Evolutionary conservation across 1,284 basidiomycete species (phyloP).

Genomic region (Cutaneotrichosporon dermatis): DNA sequence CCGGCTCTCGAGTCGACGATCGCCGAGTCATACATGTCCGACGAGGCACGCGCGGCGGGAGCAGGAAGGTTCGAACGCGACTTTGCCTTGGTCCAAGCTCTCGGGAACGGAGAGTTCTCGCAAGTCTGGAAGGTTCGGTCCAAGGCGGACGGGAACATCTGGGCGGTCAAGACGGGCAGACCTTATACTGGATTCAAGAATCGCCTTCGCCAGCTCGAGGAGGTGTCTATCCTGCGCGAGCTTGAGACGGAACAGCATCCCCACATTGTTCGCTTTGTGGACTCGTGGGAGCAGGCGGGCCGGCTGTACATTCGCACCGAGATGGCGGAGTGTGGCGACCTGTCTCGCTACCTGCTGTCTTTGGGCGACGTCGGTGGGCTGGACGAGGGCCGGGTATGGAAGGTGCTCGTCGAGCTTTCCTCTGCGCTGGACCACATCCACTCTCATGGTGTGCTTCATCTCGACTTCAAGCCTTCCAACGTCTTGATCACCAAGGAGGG

Average conservation of each 20-base stretch:
- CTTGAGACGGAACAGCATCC: conserved; percentile 60
- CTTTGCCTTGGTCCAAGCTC: conserved; percentile 71
- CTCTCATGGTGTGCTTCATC: conserved; percentile 76
- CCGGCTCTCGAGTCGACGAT: conserved; percentile 5
- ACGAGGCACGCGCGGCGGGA: conserved; percentile 9
- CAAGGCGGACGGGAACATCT: conserved; percentile 61
- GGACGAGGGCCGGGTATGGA: conserved; percentile 95
- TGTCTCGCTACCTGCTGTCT: conserved; percentile 81
- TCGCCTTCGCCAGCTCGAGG: conserved; percentile 82
- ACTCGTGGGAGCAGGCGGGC: conserved; percentile 93
- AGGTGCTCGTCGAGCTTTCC: conserved; percentile 77
- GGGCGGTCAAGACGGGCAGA: conserved; percentile 91
- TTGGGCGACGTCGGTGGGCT: conserved; percentile 77
- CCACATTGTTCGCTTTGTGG: conserved; percentile 79
- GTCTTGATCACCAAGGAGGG: conserved; percentile 85
- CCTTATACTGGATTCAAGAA: conserved; percentile 73
- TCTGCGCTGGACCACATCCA: conserved; percentile 85
- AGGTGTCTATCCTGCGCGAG: conserved; percentile 82
- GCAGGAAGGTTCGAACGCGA: conserved; percentile 42
- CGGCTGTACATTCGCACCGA: conserved; percentile 86
- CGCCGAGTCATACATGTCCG: conserved; percentile 9
- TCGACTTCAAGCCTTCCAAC: conserved; percentile 96
- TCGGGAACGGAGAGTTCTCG: conserved; percentile 90
- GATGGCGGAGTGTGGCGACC: conserved; percentile 85
- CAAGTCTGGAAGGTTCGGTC: conserved; percentile 83